Evolutionary conservation across 148 eudicot genomes (phyloP), one percentile per base, ranked within the genome.

Genomic region (Camellia sinensis): DNA sequence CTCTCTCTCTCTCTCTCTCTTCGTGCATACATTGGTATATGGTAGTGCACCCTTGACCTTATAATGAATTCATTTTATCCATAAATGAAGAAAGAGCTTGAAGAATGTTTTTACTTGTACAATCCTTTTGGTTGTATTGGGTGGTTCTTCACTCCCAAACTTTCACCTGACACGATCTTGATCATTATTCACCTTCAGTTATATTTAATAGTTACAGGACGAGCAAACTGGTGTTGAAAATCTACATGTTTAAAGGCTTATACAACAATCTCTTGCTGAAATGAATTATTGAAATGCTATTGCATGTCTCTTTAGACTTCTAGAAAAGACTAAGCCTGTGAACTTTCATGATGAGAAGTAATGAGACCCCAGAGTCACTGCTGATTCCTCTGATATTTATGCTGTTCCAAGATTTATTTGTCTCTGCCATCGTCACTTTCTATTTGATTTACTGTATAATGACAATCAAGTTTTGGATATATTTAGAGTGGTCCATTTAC

Each of bases 161-260:
- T 76, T 75, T 14, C 40, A 72, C 48, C 44, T 64, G 60, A 9
- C 59, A 64, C 6, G 45, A 48, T 66, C 63, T 50, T 66, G 73
- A 67, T 77, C 40, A 66, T 52, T 64, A 53, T 40, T 54, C 29
- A 29, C 68, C 48, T 50, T 14, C 50, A 52, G 67, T 52, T 10
- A 22, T 21, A 19, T 17, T 14, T 43, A 44, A 29, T 37, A 9
- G 7, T 44, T 14, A 12, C 60, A 53, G 44, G 44, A 53, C 37
- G 7, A 13, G 14, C 18, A 71, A n/a, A 50, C 15, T 69, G 21
- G 70, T 37, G 45, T 67, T 40, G 18, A 67, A 44, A 65, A 65
- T 19, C 41, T 4, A 3, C 46, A 67, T 50, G 37, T 71, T 46
- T 71, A 21, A 19, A 71, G 56, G 59, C 53, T 7, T 50, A 6